Evolutionary conservation across 371 early-diverging fungal species (phyloP), one percentile per base, ranked within the genome.

Genomic region (Thermomucor indicae-seudaticae): DNA sequence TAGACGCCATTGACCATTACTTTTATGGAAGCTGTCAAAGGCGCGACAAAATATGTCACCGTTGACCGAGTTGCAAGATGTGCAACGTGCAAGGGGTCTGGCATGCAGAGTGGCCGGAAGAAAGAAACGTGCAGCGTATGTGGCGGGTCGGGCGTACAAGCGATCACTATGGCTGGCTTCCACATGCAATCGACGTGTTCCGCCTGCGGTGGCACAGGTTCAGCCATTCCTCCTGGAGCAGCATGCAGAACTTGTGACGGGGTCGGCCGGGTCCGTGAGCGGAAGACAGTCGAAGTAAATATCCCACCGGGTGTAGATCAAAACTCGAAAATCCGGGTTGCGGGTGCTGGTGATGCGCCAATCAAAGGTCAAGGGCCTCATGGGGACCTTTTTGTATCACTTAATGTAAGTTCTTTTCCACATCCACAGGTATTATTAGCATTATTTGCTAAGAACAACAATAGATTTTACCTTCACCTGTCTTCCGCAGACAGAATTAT

Each of bases 21-120:
- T 4, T 96, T 95, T 57, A 90, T 92, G 92, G 93, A 94, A 23
- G 92, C 95, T 4, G 90, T 85, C 22, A 85, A 84, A 43, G 97
- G 97, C 20, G 49, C 81, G 0, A 76, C 72, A 28, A 86, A 82
- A 54, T 58, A 61, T 11, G 67, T 95, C 20, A 65, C 63, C 23
- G 81, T 88, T 30, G 68, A 79, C 29, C 72, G 80, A 11, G 73
- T 92, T 28, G 67, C 75, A 4, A 68, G 67, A 16, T 96, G 97
- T 66, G 62, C 67, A 12, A 77, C 89, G 1, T 96, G 96, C 55
- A 60, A 76, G 38, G 97, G 96, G 1, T 59, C 56, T 38, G 97
- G 97, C 22, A 65, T 90, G 34, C 89, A 89, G 64, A 64, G 66
- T 25, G 93, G 92, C 11, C 78, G 82, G 42, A 78, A 79, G 47